Conservation (phyloP, 1,284 basidiomycete species). For the Ceratobasidium sp. region DNA sequence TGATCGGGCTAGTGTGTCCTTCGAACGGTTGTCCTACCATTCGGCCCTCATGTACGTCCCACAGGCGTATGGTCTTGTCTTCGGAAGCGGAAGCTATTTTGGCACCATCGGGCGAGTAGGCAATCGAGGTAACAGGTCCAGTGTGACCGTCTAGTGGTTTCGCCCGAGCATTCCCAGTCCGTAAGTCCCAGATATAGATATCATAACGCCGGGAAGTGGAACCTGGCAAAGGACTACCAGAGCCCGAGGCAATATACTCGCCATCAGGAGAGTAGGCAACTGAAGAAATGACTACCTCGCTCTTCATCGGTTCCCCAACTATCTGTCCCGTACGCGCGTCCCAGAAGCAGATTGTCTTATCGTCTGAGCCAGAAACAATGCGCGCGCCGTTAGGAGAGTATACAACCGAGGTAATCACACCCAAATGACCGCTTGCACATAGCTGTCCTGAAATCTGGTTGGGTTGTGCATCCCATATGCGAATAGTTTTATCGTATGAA, state of each 20-base stretch:
- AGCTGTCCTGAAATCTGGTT: background rate
- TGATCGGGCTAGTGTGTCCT: background rate
- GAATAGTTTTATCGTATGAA: constrained; percentile 19
- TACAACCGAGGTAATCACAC: too few species aligned
- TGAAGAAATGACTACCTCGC: too few species aligned
- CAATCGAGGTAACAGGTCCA: background rate
- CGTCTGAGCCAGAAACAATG: too few species aligned
- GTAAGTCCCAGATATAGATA: constrained; percentile 25
- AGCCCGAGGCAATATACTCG: too few species aligned
- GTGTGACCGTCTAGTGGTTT: background rate
- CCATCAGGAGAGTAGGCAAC: too few species aligned
- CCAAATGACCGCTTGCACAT: background rate
- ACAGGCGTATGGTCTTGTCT: constrained; percentile 23
- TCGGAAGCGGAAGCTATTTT: constrained; percentile 13
- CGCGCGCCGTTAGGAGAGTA: too few species aligned
- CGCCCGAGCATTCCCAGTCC: background rate
- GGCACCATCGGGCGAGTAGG: constrained; percentile 20
- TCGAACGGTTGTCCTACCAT: background rate
- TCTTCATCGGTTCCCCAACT: too few species aligned
- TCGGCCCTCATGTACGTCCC: constrained; percentile 46
- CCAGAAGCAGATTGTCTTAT: too few species aligned
- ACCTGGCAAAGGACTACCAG: too few species aligned
- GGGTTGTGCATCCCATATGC: constrained; percentile 31
- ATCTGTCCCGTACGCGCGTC: too few species aligned
- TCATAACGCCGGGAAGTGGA: too few species aligned